A percentile compares a stretch with the other conserved stretches of the same genome.
Conservation (phyloP, 352 stramenopile genomes). For the Pythium dissimile region DNA sequence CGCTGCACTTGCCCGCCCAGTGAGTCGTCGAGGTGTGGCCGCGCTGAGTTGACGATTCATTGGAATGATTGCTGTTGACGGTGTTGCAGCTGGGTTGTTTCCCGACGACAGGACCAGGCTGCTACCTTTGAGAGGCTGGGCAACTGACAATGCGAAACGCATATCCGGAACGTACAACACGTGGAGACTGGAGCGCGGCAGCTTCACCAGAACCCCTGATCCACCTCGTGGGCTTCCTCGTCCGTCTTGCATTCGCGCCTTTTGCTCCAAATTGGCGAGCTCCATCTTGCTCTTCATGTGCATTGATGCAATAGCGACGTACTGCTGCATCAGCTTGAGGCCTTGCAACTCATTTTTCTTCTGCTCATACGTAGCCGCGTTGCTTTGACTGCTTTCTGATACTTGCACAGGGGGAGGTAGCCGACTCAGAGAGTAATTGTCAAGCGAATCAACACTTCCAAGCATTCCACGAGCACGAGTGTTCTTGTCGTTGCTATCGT, state of each 20-base stretch:
- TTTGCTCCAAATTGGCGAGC: constrained; percentile 77
- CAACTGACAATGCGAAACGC: constrained; percentile 30
- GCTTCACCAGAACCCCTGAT: constrained; percentile 14
- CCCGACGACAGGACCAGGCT: constrained; percentile 12
- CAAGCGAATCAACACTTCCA: constrained; percentile 65
- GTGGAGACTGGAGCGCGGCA: constrained; percentile 24
- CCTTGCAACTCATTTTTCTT: constrained; percentile 75
- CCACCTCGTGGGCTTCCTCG: constrained; percentile 5
- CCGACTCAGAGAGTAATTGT: constrained; percentile 37
- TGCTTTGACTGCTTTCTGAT: constrained; percentile 8
- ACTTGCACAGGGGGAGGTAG: constrained; percentile 12
- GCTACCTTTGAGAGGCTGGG: constrained; percentile 19
- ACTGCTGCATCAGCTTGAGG: constrained; percentile 85
- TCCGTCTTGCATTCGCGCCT: constrained; percentile 53
- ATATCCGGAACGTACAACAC: constrained; percentile 37
- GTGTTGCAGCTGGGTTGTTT: constrained; percentile 14
- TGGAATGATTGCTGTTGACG: constrained; percentile 25
- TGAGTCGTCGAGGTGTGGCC: constrained; percentile 10
- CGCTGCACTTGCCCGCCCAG: constrained; percentile 18
- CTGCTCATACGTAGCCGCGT: constrained; percentile 44
- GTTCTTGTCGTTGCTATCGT: constrained; percentile 5
- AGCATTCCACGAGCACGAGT: constrained; percentile 37
- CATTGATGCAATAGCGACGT: constrained; percentile 84
- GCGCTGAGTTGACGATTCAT: constrained; percentile 20
- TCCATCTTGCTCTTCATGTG: constrained; percentile 90